Evolutionary conservation across 2,329 filamentous ascomycete genomes (phyloP).

Genomic region (Phoma herbarum): DNA sequence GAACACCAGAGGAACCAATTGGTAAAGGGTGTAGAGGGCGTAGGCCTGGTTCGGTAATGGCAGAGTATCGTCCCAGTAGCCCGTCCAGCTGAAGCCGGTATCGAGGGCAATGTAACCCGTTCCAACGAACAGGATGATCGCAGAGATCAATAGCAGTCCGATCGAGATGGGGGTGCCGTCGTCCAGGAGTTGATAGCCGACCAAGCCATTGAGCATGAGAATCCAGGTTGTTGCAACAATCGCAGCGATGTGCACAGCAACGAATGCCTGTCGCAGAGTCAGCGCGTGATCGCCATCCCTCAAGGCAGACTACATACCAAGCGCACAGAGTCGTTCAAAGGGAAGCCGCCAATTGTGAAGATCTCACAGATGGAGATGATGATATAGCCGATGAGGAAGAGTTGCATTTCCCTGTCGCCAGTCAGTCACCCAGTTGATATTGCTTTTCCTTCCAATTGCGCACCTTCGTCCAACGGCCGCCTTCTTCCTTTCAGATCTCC

Average conservation of each 20-base stretch:
- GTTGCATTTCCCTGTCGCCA: conserved; percentile 84
- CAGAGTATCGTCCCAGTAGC: conserved; percentile 69
- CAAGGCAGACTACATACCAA: conserved; percentile 64
- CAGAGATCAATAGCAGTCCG: conserved; percentile 76
- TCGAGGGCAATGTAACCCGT: conserved; percentile 96
- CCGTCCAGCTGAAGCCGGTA: conserved; percentile 86
- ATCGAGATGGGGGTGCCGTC: conserved; percentile 89
- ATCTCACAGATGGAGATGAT: conserved; percentile 94
- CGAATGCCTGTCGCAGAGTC: conserved; percentile 72
- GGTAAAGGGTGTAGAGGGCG: conserved; percentile 92
- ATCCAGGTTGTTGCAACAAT: conserved; percentile 91
- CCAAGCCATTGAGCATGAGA: conserved; percentile 87
- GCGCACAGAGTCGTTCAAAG: conserved; percentile 73
- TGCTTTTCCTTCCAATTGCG: not conserved
- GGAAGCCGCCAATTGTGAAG: conserved; percentile 91
- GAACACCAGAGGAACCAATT: conserved; percentile 87
- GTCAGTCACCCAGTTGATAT: conserved; percentile 28
- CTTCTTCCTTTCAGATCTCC: conserved; percentile 85
- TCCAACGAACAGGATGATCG: conserved; percentile 78
- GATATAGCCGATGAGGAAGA: conserved; percentile 88
- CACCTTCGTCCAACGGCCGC: conserved; percentile 90
- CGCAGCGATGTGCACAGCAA: conserved; percentile 86
- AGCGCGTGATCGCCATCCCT: conserved; percentile 4
- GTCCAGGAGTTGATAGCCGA: conserved; percentile 92
- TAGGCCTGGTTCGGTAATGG: conserved; percentile 71